Percentiles rank a stretch among this genome's conserved stretches.
Conservation (phyloP, 805 yeast genomes). For the Naumovozyma dairenensis region DNA sequence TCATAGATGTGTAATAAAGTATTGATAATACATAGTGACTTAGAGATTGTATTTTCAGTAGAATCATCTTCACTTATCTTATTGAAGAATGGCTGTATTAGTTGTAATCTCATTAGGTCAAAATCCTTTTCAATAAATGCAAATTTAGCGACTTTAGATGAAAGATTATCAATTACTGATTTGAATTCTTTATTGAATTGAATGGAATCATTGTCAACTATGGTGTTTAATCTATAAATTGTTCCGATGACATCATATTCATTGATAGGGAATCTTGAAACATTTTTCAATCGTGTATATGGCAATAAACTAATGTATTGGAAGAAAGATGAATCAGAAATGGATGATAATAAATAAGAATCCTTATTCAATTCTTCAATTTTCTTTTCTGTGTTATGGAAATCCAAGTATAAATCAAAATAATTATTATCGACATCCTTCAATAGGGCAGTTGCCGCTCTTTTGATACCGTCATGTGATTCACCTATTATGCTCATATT, state of each 20-base stretch:
- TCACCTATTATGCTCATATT: conserved; percentile 52
- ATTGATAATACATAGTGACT: conserved; percentile 24
- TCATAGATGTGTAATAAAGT: conserved; percentile 31
- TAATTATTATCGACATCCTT: conserved; percentile 7
- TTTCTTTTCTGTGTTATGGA: conserved; percentile 12
- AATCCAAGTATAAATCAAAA: conserved; percentile 12
- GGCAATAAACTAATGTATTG: conserved; percentile 30
- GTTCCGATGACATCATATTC: conserved; percentile 42
- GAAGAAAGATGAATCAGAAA: conserved; percentile 24
- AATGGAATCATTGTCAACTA: conserved; percentile 22
- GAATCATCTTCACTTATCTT: neutral
- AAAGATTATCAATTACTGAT: conserved; percentile 27
- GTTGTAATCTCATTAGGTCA: conserved; percentile 2
- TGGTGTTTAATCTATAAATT: conserved; percentile 30
- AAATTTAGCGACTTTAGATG: conserved; percentile 40
- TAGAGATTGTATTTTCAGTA: conserved; percentile 6
- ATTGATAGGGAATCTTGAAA: conserved; percentile 33
- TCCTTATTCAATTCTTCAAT: conserved; percentile 8
- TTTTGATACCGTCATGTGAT: conserved; percentile 25
- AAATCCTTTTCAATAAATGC: conserved; percentile 7
- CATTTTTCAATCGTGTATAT: conserved; percentile 17
- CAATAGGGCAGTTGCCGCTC: conserved; percentile 4
- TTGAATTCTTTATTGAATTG: conserved; percentile 16
- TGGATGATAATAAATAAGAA: conserved; percentile 10
- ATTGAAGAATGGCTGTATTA: conserved; percentile 4